phyloP scores from a whole-genome alignment of 257 asterid species.

The Ophiorrhiza pumila region DNA sequence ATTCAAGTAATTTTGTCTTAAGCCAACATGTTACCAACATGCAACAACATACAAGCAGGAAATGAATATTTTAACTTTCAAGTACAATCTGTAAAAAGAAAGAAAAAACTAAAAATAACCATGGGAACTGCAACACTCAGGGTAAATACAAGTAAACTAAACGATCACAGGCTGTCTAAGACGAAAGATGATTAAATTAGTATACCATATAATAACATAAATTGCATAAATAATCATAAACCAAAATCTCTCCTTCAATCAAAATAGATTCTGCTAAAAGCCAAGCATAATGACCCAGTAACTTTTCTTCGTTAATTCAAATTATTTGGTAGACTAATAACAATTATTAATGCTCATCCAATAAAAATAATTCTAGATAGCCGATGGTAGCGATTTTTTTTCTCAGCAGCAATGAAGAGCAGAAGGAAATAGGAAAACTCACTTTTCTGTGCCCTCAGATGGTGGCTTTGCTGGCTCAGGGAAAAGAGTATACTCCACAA shows the following conservation, averaged over 20 bases:
- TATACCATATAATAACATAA: not conserved
- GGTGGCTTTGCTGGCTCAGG: constrained; percentile 62
- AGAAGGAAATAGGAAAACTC: constrained; percentile 27
- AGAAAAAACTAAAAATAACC: not conserved
- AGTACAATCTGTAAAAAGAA: not conserved
- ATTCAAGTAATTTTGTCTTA: not conserved
- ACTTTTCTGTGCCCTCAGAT: constrained; percentile 57
- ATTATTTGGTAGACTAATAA: not conserved
- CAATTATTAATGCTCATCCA: not conserved
- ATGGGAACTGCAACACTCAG: not conserved
- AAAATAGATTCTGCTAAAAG: not conserved
- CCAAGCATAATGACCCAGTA: not conserved
- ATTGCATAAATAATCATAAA: not conserved
- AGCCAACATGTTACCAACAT: not conserved
- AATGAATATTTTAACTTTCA: not conserved
- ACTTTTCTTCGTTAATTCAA: not conserved
- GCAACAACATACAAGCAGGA: not conserved
- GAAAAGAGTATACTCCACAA: constrained; percentile 79
- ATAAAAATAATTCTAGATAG: not conserved
- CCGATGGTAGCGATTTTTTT: not conserved
- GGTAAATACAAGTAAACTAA: too few relatives aligned
- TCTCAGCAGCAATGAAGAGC: not conserved
- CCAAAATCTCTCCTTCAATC: not conserved
- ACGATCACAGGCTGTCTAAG: not conserved
- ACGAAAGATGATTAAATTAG: too few relatives aligned